phyloP scores from a whole-genome alignment of 306 rosid species.

The Datisca glomerata region DNA sequence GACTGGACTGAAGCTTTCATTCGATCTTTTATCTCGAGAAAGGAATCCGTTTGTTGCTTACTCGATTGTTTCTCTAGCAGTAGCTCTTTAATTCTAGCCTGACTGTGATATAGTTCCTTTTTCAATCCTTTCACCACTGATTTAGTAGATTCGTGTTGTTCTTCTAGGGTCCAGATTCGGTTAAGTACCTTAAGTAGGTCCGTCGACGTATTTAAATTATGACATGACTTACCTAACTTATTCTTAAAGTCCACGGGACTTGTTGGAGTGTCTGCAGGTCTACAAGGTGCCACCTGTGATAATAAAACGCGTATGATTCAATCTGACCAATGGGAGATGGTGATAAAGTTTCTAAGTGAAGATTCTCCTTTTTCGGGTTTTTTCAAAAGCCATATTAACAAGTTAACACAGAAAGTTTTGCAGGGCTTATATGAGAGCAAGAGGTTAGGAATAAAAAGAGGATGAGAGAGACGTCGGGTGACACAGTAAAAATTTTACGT shows the following conservation, averaged over 20 bases:
- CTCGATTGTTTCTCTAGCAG: slow-evolving; percentile 30
- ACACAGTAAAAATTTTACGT: no score
- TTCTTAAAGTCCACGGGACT: slow-evolving; percentile 29
- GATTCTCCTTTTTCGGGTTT: no score
- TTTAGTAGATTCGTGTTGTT: slow-evolving; percentile 38
- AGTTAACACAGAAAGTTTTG: no score
- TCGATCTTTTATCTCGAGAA: no score
- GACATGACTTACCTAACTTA: slow-evolving; percentile 28
- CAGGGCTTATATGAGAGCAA: no score
- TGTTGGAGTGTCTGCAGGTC: slow-evolving; percentile 23
- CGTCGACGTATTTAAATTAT: slow-evolving; percentile 31
- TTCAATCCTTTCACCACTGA: slow-evolving; percentile 41
- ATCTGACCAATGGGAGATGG: slow-evolving; percentile 2
- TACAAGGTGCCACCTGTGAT: slow-evolving; percentile 35
- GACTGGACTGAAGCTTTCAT: slow-evolving; percentile 30
- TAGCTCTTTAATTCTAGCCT: slow-evolving; percentile 35
- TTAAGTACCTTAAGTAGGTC: slow-evolving; percentile 50
- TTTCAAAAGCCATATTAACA: no score
- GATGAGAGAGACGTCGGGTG: no score
- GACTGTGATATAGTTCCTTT: slow-evolving; percentile 33
- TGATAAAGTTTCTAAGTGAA: no score
- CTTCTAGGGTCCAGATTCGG: slow-evolving; percentile 65
- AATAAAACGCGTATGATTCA: slow-evolving; percentile 12
- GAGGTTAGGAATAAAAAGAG: no score
- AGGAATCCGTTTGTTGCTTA: slow-evolving; percentile 31